phyloP scores from a whole-genome alignment of 2,329 filamentous ascomycete genomes.

The Orbilia ellipsospora region DNA sequence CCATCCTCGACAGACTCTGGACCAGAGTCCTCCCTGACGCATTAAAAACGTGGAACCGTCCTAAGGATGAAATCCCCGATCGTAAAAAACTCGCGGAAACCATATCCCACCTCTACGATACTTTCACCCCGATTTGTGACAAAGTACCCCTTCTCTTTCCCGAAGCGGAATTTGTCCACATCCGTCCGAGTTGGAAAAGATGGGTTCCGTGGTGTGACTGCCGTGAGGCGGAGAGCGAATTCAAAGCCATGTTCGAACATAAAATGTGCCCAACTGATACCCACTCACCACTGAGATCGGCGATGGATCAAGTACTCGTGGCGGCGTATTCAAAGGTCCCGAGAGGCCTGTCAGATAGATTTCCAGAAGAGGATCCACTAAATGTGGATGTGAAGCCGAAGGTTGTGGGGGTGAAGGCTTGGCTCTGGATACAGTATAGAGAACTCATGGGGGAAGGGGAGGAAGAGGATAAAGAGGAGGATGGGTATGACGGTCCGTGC shows the following conservation, averaged over 20 bases:
- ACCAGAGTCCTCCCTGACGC: not conserved
- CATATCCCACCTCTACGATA: not conserved
- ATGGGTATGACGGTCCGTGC: not conserved
- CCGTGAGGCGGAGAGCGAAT: not conserved
- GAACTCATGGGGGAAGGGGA: not conserved
- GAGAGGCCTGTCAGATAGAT: not conserved
- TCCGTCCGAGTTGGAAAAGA: not conserved
- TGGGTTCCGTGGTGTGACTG: not conserved
- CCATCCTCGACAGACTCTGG: not conserved
- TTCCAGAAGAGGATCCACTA: not conserved
- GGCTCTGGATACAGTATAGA: not conserved
- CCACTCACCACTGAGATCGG: not conserved
- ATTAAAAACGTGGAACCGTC: not conserved
- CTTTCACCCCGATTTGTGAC: not conserved
- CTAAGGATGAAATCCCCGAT: conserved; percentile 1
- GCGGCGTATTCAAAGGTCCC: not conserved
- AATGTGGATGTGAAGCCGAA: not conserved
- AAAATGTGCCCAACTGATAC: no score
- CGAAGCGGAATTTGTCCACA: not conserved
- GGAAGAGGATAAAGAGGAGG: not conserved
- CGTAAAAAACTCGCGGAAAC: not conserved
- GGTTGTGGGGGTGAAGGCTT: not conserved
- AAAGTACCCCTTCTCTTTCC: not conserved
- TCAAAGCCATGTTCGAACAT: not conserved
- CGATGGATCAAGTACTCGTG: not conserved